Evolutionary conservation across 768 basidiomycete genomes (phyloP).

Genomic region (Tylopilus rubrobrunneus): DNA sequence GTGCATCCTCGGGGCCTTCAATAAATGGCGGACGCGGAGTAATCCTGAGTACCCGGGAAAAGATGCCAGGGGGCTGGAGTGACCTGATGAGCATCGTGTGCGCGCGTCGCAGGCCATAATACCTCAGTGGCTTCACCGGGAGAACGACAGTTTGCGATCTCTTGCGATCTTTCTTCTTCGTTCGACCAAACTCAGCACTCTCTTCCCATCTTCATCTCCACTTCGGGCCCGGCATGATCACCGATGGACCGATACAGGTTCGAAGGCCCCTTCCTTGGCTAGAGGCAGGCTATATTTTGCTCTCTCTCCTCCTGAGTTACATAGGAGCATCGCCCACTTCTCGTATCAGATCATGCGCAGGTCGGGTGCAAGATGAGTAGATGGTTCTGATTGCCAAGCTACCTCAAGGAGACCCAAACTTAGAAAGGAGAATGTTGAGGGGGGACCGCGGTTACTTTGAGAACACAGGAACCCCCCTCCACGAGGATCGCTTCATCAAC

Average conservation of each 20-base stretch:
- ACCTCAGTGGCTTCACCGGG: not conserved
- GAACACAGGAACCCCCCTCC: not conserved
- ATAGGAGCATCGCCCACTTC: not conserved
- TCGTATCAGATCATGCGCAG: not conserved
- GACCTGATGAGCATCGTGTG: not conserved
- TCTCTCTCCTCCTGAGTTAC: not conserved
- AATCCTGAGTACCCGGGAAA: not conserved
- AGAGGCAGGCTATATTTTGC: not conserved
- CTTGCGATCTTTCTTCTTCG: too few relatives aligned
- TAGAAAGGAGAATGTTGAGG: not conserved
- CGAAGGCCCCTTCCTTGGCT: not conserved
- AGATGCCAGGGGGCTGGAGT: not conserved
- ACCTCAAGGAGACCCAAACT: not conserved
- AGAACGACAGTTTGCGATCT: not conserved
- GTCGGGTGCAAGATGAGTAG: not conserved
- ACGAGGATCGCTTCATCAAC: not conserved
- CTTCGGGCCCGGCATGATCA: slow-evolving; percentile 2
- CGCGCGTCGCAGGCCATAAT: not conserved
- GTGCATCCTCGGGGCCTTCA: not conserved
- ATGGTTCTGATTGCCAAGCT: not conserved
- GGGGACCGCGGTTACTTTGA: not conserved
- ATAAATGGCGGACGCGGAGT: not conserved
- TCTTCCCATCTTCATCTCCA: not conserved
- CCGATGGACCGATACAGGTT: slow-evolving; percentile 3
- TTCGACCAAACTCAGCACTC: not conserved